phyloP scores from a whole-genome alignment of 495 filamentous ascomycete species.

The Symbiotaphrina buchneri region DNA sequence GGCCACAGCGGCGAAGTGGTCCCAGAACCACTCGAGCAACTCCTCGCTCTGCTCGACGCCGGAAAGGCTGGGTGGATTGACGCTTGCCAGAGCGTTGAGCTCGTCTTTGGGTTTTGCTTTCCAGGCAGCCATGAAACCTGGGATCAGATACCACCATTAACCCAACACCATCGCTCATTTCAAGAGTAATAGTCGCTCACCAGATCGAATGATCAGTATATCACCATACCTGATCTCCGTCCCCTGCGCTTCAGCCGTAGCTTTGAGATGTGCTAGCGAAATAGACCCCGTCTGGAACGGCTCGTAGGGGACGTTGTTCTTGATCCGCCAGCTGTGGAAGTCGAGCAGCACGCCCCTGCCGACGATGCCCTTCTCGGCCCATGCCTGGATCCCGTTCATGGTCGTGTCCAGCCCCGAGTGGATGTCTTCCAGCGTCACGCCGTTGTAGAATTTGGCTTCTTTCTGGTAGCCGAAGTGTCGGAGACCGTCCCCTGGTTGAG shows the following conservation, averaged over 20 bases:
- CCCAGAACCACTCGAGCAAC: conserved; percentile 19
- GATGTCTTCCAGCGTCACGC: conserved; percentile 20
- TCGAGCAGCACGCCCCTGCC: conserved; percentile 24
- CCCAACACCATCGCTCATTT: background rate
- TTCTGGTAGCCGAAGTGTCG: conserved; percentile 21
- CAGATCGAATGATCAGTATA: conserved; percentile 26
- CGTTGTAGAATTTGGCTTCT: conserved; percentile 34
- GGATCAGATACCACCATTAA: background rate
- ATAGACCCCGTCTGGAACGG: conserved; percentile 20
- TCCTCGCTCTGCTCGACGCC: conserved; percentile 26
- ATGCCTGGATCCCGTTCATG: background rate
- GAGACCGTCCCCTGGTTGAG: conserved; percentile 4
- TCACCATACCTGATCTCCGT: conserved; percentile 28
- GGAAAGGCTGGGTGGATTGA: conserved; percentile 16
- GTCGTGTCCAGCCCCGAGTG: conserved; percentile 2
- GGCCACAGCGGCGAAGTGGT: conserved; percentile 13
- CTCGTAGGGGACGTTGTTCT: conserved; percentile 12
- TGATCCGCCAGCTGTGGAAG: conserved; percentile 13
- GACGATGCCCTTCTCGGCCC: conserved; percentile 7
- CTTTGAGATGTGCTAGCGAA: conserved; percentile 19
- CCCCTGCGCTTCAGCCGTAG: conserved; percentile 21
- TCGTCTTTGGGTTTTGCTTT: conserved; percentile 10
- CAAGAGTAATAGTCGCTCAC: conserved; percentile 5
- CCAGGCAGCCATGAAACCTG: conserved; percentile 20
- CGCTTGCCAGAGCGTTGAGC: conserved; percentile 12